Evolutionary conservation across 169 alveolate genomes (phyloP), one percentile per base, ranked within the genome.

Genomic region (Plasmodium malariae): DNA sequence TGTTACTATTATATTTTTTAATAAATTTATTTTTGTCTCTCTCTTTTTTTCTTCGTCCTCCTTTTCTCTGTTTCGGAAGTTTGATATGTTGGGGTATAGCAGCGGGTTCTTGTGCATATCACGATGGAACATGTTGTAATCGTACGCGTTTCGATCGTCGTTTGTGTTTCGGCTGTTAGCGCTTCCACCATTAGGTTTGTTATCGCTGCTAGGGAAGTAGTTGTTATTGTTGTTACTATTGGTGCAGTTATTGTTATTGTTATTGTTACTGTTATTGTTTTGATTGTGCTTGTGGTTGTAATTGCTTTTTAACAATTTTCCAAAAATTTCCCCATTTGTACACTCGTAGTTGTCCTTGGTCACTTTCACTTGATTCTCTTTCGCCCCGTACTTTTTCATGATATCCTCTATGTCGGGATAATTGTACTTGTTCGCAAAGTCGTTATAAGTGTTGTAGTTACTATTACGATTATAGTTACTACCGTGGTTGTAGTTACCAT

Each of bases 41-140:
- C 70, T 83, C 26, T 67, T 83, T 37, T 67, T 67, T 67, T 83
- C 91, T 34, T 67, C 71, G 9, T 83, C 91, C 9, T 83, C 91
- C n/a, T 83, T 83, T 83, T 83, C 70, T 49, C 67, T 83, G 37
- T 83, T 65, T 59, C 72, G 24, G 6, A 67, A 70, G n/a, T 57
- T 49, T 55, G 57, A 65, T 11, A 37, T 21, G 32, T 83, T 67
- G 7, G 51, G 83, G 19, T 49, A 49, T 40, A 83, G 37, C 24
- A 83, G 28, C 19, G 19, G n/a, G 17, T 26, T 40, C 19, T 73
- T 57, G 28, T 65, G 17, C 36, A 3, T 32, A 6, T 34, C 1
- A 2, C 34, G 17, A 34, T 12, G 7, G 26, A 4, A 36, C 17
- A 40, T 17, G 17, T 36, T 6, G 14, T 45, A 1, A 45, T 21